A percentile compares a stretch with the other conserved stretches of the same genome.
Conservation (phyloP, 2,329 filamentous ascomycete species). For the Cytospora schulzeri region DNA sequence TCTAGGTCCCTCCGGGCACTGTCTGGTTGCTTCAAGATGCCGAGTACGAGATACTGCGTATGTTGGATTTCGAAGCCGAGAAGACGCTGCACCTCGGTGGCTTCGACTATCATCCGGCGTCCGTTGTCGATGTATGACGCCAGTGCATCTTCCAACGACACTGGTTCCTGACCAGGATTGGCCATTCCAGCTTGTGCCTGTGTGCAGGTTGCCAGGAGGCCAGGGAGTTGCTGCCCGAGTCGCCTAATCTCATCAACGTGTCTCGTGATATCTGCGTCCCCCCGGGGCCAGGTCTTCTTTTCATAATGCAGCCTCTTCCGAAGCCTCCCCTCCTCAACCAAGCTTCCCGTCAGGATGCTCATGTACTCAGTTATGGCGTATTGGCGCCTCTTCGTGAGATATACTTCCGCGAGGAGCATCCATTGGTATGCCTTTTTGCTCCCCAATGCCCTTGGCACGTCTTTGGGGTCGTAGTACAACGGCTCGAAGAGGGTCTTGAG, state of each 20-base stretch:
- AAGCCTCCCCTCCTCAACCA: not conserved
- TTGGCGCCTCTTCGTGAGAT: not conserved
- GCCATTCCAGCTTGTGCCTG: not conserved
- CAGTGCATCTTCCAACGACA: not conserved
- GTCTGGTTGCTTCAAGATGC: not conserved
- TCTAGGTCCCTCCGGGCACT: not conserved
- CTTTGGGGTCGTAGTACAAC: not conserved
- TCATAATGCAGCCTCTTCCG: not conserved
- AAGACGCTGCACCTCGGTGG: not conserved
- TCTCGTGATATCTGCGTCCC: not conserved
- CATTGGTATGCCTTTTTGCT: not conserved
- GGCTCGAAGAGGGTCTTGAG: not conserved
- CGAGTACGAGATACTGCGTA: not conserved
- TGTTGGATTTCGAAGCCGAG: not conserved
- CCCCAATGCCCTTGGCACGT: not conserved
- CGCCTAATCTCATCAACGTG: not conserved
- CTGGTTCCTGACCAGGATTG: too few species aligned
- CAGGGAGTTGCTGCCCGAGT: not conserved
- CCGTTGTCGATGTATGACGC: not conserved
- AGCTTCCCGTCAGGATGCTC: not conserved
- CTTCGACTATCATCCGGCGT: not conserved
- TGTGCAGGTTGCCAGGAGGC: not conserved
- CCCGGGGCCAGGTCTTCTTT: not conserved
- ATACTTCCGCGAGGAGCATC: fast-evolving
- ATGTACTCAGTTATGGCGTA: not conserved